Conservation (phyloP, 495 filamentous ascomycete species). For the Penicillium egyptiacum region DNA sequence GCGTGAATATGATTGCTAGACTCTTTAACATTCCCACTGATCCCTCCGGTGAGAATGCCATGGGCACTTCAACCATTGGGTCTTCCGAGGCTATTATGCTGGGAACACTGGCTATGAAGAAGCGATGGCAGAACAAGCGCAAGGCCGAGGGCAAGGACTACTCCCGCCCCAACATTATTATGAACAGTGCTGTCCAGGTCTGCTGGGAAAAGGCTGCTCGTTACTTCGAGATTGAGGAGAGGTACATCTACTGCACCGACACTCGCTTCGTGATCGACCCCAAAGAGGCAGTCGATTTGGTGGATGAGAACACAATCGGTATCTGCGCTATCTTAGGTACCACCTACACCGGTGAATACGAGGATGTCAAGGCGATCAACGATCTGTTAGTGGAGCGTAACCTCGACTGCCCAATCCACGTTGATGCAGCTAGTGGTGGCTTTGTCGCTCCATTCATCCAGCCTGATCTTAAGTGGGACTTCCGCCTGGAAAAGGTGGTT, state of each 20-base stretch:
- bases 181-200: conserved; percentile 90
- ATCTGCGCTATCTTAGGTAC: conserved; percentile 87
- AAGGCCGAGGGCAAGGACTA: conserved; percentile 71
- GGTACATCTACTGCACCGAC: conserved; percentile 78
- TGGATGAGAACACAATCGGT: conserved; percentile 94
- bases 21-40: conserved; percentile 72
- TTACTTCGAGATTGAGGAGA: conserved; percentile 92
- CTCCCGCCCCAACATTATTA: conserved; percentile 82
- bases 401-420: conserved; percentile 82
- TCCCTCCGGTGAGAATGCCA: conserved; percentile 52
- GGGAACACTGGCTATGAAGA: conserved; percentile 89
- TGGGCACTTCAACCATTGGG: conserved; percentile 85
- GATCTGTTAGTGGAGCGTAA: conserved; percentile 69
- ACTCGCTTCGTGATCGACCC: conserved; percentile 87
- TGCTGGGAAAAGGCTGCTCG: conserved; percentile 97
- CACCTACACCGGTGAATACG: conserved; percentile 95
- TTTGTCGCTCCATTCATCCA: conserved; percentile 87
- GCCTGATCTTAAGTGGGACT: conserved; percentile 85
- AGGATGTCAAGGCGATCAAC: conserved; percentile 87
- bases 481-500: conserved; percentile 79
- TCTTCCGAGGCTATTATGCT: conserved; percentile 92
- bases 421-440: conserved; percentile 86
- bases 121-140: conserved; percentile 84
- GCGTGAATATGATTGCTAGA: conserved; percentile 89
- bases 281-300: conserved; percentile 71